These are phyloP conservation scores for Trypanosoma mega DNA, from an alignment of 208 protist species.

Conservation along the genomic window DNA sequence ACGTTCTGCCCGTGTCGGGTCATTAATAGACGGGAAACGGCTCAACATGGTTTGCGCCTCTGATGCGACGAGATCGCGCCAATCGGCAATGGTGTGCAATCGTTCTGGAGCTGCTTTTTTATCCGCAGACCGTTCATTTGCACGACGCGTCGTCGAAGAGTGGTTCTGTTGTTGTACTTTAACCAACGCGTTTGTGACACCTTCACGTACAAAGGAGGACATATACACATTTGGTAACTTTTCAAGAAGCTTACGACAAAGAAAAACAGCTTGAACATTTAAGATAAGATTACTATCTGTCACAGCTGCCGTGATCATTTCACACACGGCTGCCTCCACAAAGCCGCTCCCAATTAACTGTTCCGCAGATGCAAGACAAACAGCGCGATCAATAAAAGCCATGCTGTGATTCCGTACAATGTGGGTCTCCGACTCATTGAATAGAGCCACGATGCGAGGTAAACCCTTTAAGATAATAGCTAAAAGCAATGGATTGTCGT, in stretches of 20 bases:
- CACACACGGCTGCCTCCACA: conserved; percentile 36
- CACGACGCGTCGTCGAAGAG: background rate
- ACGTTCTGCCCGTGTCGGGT: conserved; percentile 33
- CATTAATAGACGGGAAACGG: conserved; percentile 33
- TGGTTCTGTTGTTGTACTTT: conserved; percentile 34
- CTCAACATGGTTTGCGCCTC: conserved; percentile 40
- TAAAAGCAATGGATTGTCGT: conserved; percentile 46
- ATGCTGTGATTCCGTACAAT: conserved; percentile 40
- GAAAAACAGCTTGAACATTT: conserved; percentile 52
- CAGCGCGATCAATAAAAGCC: conserved; percentile 57
- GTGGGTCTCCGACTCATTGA: conserved; percentile 55
- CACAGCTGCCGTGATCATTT: conserved; percentile 59
- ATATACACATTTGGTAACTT: conserved; percentile 66
- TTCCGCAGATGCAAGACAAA: conserved; percentile 44
- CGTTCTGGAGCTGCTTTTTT: conserved; percentile 11
- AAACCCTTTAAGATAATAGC: conserved; percentile 48
- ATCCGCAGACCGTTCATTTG: background rate
- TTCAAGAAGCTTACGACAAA: conserved; percentile 59
- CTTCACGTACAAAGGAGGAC: conserved; percentile 81
- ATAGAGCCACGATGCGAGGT: conserved; percentile 54
- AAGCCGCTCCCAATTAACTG: conserved; percentile 43
- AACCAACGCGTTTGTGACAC: conserved; percentile 56
- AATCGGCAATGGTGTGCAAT: conserved; percentile 30
- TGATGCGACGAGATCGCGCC: conserved; percentile 40
- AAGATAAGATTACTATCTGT: conserved; percentile 40